Conservation (phyloP, 1,284 basidiomycete genomes). For the Psilocybe mexicana region DNA sequence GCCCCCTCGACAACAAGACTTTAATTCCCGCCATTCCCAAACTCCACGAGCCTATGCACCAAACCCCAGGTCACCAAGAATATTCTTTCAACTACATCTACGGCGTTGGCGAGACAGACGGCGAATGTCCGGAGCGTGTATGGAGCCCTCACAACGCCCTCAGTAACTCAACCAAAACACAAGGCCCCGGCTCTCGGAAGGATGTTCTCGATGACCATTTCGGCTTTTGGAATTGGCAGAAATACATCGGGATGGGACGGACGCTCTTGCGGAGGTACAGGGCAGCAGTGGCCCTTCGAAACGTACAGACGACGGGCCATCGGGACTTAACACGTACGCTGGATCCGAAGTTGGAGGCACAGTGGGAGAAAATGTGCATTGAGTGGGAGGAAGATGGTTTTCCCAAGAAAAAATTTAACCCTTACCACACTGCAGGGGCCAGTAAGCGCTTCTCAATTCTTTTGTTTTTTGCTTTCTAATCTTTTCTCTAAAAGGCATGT, state of each 20-base stretch:
- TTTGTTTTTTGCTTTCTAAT: too few relatives aligned
- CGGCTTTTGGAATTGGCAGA: conserved; percentile 18
- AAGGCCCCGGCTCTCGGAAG: conserved; percentile 17
- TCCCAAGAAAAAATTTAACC: conserved; percentile 13
- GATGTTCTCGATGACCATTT: conserved; percentile 22
- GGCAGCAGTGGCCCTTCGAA: conserved; percentile 7
- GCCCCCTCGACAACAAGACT: too few relatives aligned
- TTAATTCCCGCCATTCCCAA: too few relatives aligned
- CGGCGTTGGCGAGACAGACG: conserved; percentile 19
- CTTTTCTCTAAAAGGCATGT: not conserved
- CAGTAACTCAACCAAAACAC: conserved; percentile 15
- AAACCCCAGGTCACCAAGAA: conserved; percentile 1
- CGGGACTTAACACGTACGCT: conserved; percentile 10
- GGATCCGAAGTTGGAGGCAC: not conserved
- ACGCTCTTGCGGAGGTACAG: conserved; percentile 11
- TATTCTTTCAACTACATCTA: conserved; percentile 19
- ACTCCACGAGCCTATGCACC: conserved; percentile 21
- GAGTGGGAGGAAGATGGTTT: conserved; percentile 9
- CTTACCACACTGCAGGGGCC: conserved; percentile 3
- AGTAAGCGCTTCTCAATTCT: too few relatives aligned
- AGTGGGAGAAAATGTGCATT: conserved; percentile 11
- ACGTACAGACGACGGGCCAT: conserved; percentile 15
- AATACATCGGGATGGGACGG: conserved; percentile 10
- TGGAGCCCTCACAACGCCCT: conserved; percentile 17
- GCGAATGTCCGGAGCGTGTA: conserved; percentile 15